Conservation (phyloP, 2,329 filamentous ascomycete species). For the Neoscytalidium dimidiatum region DNA sequence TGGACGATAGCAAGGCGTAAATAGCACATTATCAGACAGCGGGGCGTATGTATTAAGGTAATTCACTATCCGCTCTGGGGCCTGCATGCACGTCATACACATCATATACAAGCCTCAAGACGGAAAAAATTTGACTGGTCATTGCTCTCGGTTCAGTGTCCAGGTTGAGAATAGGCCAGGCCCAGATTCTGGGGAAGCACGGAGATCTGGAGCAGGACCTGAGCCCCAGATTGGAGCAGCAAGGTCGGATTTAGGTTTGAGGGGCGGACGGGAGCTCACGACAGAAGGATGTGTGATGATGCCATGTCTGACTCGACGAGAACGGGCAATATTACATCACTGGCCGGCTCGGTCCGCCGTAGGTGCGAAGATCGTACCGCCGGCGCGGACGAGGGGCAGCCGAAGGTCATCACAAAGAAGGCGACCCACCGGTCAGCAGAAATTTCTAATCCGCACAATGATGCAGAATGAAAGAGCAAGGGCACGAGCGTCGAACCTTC, state of each 20-base stretch:
- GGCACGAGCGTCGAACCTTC: background rate
- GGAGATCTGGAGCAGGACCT: background rate
- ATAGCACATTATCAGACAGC: background rate
- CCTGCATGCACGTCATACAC: background rate
- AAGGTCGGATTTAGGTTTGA: conserved; percentile 6
- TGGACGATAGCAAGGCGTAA: background rate
- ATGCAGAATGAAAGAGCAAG: background rate
- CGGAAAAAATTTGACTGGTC: background rate
- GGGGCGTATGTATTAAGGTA: background rate
- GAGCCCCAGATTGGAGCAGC: conserved; percentile 2
- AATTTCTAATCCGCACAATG: background rate
- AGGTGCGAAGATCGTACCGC: background rate
- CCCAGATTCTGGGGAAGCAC: background rate
- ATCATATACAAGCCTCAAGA: background rate
- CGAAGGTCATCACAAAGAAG: background rate
- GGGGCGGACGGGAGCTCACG: background rate
- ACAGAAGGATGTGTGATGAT: conserved; percentile 11
- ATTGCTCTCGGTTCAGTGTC: background rate
- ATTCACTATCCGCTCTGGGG: background rate
- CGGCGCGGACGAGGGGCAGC: background rate
- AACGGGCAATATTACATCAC: conserved; percentile 12
- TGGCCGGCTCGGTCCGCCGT: conserved; percentile 16
- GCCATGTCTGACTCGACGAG: background rate
- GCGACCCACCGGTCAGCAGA: background rate
- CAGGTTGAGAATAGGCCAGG: background rate